Base-by-base conservation (phyloP, 495 filamentous ascomycete species). In the Aspergillus bertholletiae region DNA sequence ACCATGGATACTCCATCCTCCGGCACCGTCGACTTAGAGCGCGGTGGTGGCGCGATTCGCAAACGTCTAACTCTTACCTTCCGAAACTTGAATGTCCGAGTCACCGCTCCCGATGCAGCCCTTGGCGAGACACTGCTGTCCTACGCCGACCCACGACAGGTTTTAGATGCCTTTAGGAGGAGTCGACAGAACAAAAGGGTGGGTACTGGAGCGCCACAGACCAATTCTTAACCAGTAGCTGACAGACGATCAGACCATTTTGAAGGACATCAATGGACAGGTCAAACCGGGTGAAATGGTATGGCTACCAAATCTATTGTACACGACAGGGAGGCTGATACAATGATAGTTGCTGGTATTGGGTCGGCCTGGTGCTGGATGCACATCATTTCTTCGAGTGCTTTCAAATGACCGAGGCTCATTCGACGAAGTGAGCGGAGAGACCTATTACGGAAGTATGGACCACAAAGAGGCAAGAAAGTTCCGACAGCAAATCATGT, bases 291-390 rank as follows among this genome's bases (percentile, higher is more conserved):
- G 72, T 0, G 72, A 75, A 55, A 75, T 73, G 72, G 72, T 74
- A 67, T 21, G 61, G 46, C 17, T 23, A 18, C 11, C 13, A 0
- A 39, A 13, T 35, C 51, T 12, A 20, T 17, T n/a, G 8, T 20
- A 9, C 13, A 15, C 1, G 22, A 45, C 20, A n/a, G 22, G 1
- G 8, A 11, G 0, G 13, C 13, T 13, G 45, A 56, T 62, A 61
- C 37, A 1, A 1, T 47, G 21, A 15, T 46, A 74, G 66, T 54
- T 75, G 41, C 66, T 78, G 0, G 74, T 78, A 9, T 62, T 78
- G 3, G 75, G 75, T 5, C 63, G 75, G 1, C 75, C 75, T 15
- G 75, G 75, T 5, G 70, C 67, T 1, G 75, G 75, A 7, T 78
- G 74, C 51, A 73, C 68, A 4, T 77, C 75, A 0, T 65, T 78